A percentile compares a stretch with the other conserved stretches of the same genome.
phyloP scores from a whole-genome alignment of 805 yeast genomes.

The Wickerhamomyces alni region DNA sequence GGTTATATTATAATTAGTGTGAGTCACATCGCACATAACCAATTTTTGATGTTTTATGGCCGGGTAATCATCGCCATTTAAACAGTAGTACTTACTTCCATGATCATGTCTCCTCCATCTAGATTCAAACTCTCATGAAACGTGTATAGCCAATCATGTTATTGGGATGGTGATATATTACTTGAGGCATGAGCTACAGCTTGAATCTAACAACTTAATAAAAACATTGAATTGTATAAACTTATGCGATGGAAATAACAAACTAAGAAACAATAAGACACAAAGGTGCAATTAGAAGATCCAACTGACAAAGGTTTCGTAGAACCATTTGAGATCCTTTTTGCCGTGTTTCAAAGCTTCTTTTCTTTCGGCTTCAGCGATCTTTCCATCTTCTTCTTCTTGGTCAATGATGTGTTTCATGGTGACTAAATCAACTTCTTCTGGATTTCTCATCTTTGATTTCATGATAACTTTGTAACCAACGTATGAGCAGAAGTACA shows the following conservation, averaged over 20 bases:
- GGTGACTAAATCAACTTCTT: constrained; percentile 57
- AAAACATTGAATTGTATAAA: no score
- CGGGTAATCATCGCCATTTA: no score
- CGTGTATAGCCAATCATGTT: not conserved
- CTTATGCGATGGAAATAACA: not conserved
- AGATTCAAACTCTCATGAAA: no score
- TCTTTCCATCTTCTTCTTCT: constrained; percentile 24
- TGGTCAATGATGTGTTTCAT: constrained; percentile 35
- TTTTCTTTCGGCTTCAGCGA: constrained; percentile 19
- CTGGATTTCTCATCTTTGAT: constrained; percentile 42
- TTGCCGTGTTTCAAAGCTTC: constrained; percentile 20
- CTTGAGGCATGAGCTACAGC: no score
- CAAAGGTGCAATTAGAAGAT: constrained; percentile 29
- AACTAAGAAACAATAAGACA: not conserved
- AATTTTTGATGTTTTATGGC: no score
- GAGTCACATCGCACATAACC: no score
- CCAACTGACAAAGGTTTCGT: constrained; percentile 44
- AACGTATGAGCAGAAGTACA: constrained; percentile 44
- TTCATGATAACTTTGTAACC: constrained; percentile 57
- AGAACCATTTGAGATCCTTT: constrained; percentile 39
- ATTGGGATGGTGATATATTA: no score
- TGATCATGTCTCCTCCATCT: no score
- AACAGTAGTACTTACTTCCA: no score
- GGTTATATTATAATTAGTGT: no score
- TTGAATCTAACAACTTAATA: no score